These are phyloP conservation scores for Penicilliopsis zonata DNA, from an alignment of 495 filamentous ascomycete genomes.

Conservation along the genomic window DNA sequence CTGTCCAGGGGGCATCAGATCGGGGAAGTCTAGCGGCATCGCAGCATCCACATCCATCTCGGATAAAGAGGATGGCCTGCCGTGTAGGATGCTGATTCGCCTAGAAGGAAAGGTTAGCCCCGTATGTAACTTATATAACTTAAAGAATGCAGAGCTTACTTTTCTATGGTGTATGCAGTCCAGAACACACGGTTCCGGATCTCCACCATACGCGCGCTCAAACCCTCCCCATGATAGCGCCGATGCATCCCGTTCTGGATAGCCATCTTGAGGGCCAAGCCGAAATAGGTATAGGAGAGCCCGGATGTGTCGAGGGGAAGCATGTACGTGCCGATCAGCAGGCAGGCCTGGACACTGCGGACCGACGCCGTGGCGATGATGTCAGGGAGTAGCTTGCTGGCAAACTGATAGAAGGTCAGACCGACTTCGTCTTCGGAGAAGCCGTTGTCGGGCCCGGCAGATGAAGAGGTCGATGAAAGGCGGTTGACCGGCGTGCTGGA, in stretches of 20 bases:
- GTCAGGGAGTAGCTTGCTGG: constrained; percentile 36
- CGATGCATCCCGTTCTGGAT: constrained; percentile 46
- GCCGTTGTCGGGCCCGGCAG: constrained; percentile 23
- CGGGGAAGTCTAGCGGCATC: constrained; percentile 31
- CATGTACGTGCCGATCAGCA: constrained; percentile 16
- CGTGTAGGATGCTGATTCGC: constrained; percentile 34
- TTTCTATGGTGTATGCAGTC: constrained; percentile 40
- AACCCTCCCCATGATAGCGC: constrained; percentile 32
- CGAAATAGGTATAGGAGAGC: constrained; percentile 39
- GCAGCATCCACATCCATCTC: constrained; percentile 35
- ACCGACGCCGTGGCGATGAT: constrained; percentile 41
- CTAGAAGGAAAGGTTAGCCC: constrained; percentile 10
- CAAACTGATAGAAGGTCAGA: constrained; percentile 39
- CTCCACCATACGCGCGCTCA: constrained; percentile 31
- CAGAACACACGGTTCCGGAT: constrained; percentile 39
- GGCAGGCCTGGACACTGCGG: constrained; percentile 39
- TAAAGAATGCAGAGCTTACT: constrained; percentile 11
- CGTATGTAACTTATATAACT: neutral
- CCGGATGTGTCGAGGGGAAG: constrained; percentile 16
- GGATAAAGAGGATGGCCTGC: constrained; percentile 31
- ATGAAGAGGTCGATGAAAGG: constrained; percentile 13
- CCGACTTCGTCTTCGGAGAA: constrained; percentile 41
- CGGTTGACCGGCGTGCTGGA: constrained; percentile 30
- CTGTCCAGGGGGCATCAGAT: constrained; percentile 21
- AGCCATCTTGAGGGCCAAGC: constrained; percentile 35